These are phyloP conservation scores for Recurvomyces mirabilis DNA, from an alignment of 495 filamentous ascomycete genomes.

Conservation along the genomic window DNA sequence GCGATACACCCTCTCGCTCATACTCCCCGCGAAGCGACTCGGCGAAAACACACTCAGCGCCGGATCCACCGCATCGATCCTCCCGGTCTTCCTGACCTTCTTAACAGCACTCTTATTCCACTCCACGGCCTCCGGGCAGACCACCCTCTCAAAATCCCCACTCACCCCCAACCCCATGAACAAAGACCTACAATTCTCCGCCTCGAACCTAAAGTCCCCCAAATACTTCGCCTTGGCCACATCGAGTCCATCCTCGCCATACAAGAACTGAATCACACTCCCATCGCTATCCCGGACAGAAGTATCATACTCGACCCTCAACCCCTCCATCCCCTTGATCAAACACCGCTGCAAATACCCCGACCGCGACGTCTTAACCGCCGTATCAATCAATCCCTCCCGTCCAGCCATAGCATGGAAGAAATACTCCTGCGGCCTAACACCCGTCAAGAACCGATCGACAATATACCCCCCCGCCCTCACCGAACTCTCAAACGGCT, in stretches of 20 bases:
- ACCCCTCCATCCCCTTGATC: constrained; percentile 97
- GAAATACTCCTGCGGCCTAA: constrained; percentile 95
- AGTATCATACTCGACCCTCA: constrained; percentile 82
- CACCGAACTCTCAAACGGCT: constrained; percentile 76
- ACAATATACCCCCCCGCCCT: constrained; percentile 90
- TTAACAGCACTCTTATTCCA: constrained; percentile 72
- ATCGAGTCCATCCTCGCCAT: constrained; percentile 92
- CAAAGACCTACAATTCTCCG: constrained; percentile 58
- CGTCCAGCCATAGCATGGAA: constrained; percentile 99
- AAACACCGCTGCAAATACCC: constrained; percentile 96
- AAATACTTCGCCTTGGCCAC: constrained; percentile 90
- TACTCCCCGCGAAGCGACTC: constrained; percentile 65
- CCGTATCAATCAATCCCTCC: constrained; percentile 98
- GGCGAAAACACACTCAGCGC: constrained; percentile 63
- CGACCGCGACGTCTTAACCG: constrained; percentile 93
- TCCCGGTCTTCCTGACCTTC: constrained; percentile 56
- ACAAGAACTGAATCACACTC: constrained; percentile 86
- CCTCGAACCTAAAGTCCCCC: constrained; percentile 77
- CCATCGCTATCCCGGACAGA: constrained; percentile 91
- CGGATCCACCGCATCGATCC: constrained; percentile 62
- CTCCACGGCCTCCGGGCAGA: constrained; percentile 39
- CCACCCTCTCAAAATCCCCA: constrained; percentile 39
- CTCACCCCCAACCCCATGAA: constrained; percentile 42
- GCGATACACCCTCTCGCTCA: constrained; percentile 74
- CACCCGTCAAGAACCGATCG: constrained; percentile 94